Evolutionary conservation across 257 asterid genomes (phyloP), one percentile per base, ranked within the genome.

Genomic region (Solanum lycopersicoides): DNA sequence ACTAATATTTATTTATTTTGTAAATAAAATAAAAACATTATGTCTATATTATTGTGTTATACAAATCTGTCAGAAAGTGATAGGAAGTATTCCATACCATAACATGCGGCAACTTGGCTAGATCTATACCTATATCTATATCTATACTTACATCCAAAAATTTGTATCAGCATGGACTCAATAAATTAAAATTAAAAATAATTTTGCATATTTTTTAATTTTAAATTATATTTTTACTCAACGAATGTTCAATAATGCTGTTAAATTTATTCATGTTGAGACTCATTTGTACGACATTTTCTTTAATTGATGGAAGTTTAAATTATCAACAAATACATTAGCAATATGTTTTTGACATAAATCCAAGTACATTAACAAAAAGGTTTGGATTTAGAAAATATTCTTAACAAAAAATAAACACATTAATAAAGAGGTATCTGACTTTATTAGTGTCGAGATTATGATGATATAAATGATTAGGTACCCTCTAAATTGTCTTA

Each of bases 401-500:
- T 1, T 60, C 25, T 3, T 0, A 9, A 60, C 2, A 60, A 4
- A 9, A 23, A 23, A 23, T 23, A 60, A 23, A 9, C 0, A 23
- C 15, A 6, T 60, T 14, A 4, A 59, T 20, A 8, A 21, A 21
- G 66, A 59, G 12, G 3, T 59, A 18, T 56, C 10, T 56, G 65
- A 18, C 11, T 56, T 56, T 56, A 56, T 56, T 56, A 56, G 65
- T 1, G 7, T 50, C 6, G 3, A 5, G 21, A 16, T 15, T 11
- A 56, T 56, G 71, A 10, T 63, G 71, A 63, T 30, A 80, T 50
- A 41, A 80, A 50, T 80, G 69, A 80, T 80, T 30, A 47, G 42
- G 85, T 50, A 50, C 69, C 68, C 85, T 80, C 85, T 80, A 50
- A 30, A 47, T 80, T 30, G 85, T 30, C 45, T 30, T 80, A 16